Conservation (phyloP, 73 alveolate species). For the Tetrahymena malaccensis region DNA sequence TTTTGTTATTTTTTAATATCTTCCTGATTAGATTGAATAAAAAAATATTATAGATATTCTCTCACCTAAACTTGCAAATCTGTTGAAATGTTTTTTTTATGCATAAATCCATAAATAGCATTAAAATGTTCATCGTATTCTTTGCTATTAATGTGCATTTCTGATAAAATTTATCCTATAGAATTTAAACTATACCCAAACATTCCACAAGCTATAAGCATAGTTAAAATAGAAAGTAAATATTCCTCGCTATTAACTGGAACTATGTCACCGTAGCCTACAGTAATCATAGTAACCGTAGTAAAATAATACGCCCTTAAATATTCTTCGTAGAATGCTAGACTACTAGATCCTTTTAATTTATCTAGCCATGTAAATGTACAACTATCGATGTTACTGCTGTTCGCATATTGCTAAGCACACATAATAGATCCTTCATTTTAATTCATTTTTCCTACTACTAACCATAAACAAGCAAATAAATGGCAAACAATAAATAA, state of each 20-base stretch:
- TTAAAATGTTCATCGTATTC: slow-evolving; percentile 1
- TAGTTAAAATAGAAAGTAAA: slow-evolving; percentile 27
- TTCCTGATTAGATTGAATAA: slow-evolving; percentile 9
- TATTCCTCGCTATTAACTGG: slow-evolving; percentile 45
- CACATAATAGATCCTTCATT: background rate
- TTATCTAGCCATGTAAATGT: background rate
- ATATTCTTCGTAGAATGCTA: background rate
- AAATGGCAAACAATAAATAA: background rate
- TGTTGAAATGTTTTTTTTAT: background rate
- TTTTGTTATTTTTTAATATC: slow-evolving; percentile 8
- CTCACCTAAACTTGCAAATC: slow-evolving; percentile 2
- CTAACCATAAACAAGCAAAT: background rate
- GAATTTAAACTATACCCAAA: slow-evolving; percentile 43
- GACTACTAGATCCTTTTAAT: background rate
- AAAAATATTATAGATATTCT: slow-evolving; percentile 7
- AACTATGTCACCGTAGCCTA: slow-evolving; percentile 69
- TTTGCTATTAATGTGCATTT: background rate
- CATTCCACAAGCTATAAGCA: slow-evolving; percentile 50
- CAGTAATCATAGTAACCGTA: slow-evolving; percentile 52
- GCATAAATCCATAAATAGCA: slow-evolving; percentile 16
- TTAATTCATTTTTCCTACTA: background rate
- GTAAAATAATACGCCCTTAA: slow-evolving; percentile 46
- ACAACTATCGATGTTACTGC: background rate
- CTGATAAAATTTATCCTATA: slow-evolving; percentile 43
- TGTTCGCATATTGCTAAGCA: background rate